These are phyloP conservation scores for Pestalotiopsis sp. DNA, from an alignment of 2,329 filamentous ascomycete species.

Conservation along the genomic window DNA sequence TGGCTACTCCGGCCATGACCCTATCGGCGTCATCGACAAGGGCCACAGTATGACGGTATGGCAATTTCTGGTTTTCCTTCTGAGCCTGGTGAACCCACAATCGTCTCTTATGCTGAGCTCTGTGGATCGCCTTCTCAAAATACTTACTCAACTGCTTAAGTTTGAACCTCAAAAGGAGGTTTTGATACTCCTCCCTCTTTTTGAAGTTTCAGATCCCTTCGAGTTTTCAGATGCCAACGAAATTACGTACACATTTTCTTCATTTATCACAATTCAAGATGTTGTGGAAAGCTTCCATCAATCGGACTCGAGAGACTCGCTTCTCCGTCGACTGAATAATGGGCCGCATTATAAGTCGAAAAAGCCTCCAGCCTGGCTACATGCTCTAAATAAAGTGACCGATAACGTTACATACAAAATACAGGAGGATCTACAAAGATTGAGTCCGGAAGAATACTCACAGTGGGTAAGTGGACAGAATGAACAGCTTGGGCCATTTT, in stretches of 20 bases:
- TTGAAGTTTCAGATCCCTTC: no score
- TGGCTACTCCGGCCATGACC: neutral
- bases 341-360: neutral
- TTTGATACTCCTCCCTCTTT: neutral
- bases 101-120: neutral
- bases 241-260: no score
- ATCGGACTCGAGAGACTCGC: neutral
- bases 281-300: neutral
- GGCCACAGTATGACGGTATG: neutral
- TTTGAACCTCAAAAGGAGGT: neutral
- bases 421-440: no score
- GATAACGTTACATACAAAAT: no score
- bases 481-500: no score
- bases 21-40: fast-evolving
- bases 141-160: neutral
- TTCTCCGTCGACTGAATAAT: neutral
- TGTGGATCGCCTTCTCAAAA: neutral
- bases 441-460: no score
- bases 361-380: neutral
- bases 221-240: no score
- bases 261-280: neutral
- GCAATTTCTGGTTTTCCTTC: neutral
- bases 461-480: no score
- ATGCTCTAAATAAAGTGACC: neutral
- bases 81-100: neutral